Percentiles rank a stretch among this genome's conserved stretches.
These are phyloP conservation scores for Entomortierella beljakovae DNA, from an alignment of 192 early-diverging fungal species.

Conservation along the genomic window DNA sequence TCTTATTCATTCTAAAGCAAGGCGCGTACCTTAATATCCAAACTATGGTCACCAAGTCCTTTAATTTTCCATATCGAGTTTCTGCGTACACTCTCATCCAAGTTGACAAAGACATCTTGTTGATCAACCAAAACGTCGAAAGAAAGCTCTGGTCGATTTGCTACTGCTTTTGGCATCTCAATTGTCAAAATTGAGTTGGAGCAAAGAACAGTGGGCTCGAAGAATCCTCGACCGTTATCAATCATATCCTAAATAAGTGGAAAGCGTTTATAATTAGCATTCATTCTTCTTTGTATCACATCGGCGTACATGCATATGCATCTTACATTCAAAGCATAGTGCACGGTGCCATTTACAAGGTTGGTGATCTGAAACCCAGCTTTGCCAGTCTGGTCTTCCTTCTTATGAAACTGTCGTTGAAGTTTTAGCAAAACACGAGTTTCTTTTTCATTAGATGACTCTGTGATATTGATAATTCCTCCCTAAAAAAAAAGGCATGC, in stretches of 20 bases:
- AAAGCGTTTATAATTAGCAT: background rate
- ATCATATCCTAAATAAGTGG: slow-evolving; percentile 20
- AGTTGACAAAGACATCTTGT: slow-evolving; percentile 27
- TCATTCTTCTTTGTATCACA: background rate
- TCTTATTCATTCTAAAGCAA: background rate
- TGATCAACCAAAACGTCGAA: slow-evolving; percentile 30
- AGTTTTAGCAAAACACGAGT: slow-evolving; percentile 28
- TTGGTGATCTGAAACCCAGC: slow-evolving; percentile 25
- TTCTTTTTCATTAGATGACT: slow-evolving; percentile 25
- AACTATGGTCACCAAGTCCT: slow-evolving; percentile 14
- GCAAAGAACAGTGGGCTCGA: slow-evolving; percentile 27
- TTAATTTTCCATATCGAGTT: slow-evolving; percentile 32
- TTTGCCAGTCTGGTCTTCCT: slow-evolving; percentile 17
- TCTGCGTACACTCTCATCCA: slow-evolving; percentile 17
- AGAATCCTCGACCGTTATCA: slow-evolving; percentile 19
- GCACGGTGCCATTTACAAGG: slow-evolving; percentile 27
- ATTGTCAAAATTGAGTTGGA: slow-evolving; percentile 37
- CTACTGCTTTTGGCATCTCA: slow-evolving; percentile 25
- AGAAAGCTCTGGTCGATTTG: slow-evolving; percentile 7
- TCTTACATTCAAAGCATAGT: slow-evolving; percentile 33
- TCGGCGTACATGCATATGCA: background rate
- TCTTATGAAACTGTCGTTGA: slow-evolving; percentile 25
- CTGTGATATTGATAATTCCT: slow-evolving; percentile 32
- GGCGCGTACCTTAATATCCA: slow-evolving; percentile 28
- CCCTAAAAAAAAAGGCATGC: slow-evolving; percentile 13